Evolutionary conservation across 495 filamentous ascomycete genomes (phyloP), one percentile per base, ranked within the genome.

Genomic region (Xylaria grammica): DNA sequence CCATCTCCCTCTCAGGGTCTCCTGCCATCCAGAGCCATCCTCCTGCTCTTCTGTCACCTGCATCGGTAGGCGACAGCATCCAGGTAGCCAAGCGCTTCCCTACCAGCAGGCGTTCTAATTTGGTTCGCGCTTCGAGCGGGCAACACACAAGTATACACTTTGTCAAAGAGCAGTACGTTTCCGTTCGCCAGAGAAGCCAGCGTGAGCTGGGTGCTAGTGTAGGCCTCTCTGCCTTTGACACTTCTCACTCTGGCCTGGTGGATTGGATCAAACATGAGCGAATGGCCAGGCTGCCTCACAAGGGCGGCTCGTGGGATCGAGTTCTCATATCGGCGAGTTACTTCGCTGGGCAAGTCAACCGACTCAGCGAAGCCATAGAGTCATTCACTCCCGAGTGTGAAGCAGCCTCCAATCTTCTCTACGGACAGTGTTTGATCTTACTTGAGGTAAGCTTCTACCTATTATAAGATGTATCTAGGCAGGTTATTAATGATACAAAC

Each of bases 211-310:
- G 56, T 46, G 56, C 42, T 7, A 59, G 15, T 20, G 56, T 36
- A 4, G 56, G 56, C n/a, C 27, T 34, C 3, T 20, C 19, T 8
- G 56, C 56, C 29, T 59, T 59, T 19, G 56, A 59, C 6, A 59
- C 56, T 2, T 59, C 56, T 32, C 56, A 59, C 19, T 46, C 56
- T 59, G 56, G 56, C n/a, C 19, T 59, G 24, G 44, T 27, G 42
- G 56, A 59, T 17, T 59, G 56, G 56, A 48, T 59, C 10, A 59
- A 36, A 59, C 40, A 48, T 34, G 56, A 59, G 42, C 56, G 56
- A 4, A 46, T 59, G 56, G 56, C 40, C 24, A 59, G 56, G 24
- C 40, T 59, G 9, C 56, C 56, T 46, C 56, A 59, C 11, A 59
- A 48, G 13, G 56, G 56, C 15, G 56, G 56, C n/a, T 59, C 19